Evolutionary conservation across 2,329 filamentous ascomycete species (phyloP).

Genomic region (Pestalotiopsis sp.): DNA sequence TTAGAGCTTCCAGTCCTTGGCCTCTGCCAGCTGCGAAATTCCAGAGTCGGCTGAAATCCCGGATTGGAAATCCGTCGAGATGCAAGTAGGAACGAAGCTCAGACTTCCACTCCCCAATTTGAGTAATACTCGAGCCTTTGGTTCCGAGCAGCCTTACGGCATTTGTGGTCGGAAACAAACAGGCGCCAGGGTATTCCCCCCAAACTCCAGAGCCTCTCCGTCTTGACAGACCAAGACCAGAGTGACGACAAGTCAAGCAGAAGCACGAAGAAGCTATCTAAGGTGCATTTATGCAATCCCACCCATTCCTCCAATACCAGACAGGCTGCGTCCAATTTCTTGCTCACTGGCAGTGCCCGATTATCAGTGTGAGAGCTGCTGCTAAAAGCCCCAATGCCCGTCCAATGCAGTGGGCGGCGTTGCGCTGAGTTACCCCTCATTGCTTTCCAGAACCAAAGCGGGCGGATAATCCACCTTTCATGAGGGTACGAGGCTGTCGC

Average conservation of each 20-base stretch:
- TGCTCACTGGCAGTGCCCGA: neutral
- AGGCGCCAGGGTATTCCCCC: neutral
- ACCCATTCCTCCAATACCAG: neutral
- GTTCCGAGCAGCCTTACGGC: neutral
- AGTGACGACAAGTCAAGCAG: slow-evolving; percentile 2
- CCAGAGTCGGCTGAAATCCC: neutral
- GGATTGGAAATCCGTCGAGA: neutral
- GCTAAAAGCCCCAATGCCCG: neutral
- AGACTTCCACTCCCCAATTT: neutral
- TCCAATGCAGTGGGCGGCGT: neutral
- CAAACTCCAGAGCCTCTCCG: neutral
- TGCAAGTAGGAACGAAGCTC: neutral
- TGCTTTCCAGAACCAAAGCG: neutral
- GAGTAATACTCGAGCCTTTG: neutral
- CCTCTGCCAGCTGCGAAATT: neutral
- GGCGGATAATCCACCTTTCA: neutral
- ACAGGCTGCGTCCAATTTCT: neutral
- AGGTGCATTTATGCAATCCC: neutral
- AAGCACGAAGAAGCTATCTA: slow-evolving; percentile 11
- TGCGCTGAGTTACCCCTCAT: neutral
- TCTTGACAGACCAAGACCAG: neutral
- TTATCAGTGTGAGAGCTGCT: neutral
- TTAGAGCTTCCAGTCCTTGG: neutral
- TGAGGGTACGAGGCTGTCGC: neutral
- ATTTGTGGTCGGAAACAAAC: neutral